Evolutionary conservation across 306 rosid species (phyloP), one percentile per base, ranked within the genome.

Genomic region (Leucaena leucocephala): DNA sequence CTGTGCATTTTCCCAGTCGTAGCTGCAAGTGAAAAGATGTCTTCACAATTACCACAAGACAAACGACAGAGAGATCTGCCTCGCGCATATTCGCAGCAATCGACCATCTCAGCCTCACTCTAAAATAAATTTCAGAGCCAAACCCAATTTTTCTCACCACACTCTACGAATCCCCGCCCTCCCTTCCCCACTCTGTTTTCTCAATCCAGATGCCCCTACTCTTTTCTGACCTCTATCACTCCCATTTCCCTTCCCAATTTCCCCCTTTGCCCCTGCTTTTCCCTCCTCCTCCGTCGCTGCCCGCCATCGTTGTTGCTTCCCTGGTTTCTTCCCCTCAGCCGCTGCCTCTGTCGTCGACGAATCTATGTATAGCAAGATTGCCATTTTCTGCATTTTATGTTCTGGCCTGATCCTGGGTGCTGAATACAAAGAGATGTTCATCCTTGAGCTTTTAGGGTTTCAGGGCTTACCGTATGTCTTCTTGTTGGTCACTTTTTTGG

Each of bases 181-280:
- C 19, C 50, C 5, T 45, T 3, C 15, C 3, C 14, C 50, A 3
- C 9, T 14, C 68, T 62, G n/a, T 34, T 7, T 35, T 10, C 15
- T n/a, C 27, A 65, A 65, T 65, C 70, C 70, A 65, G 70, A 65
- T 65, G 70, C 70, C 27, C 46, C 70, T 8, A 15, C 70, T 65
- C 27, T 38, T 42, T 65, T 27, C 46, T 65, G 14, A 15, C 70
- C 45, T 38, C 46, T 17, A 7, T 39, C 48, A 65, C 46, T 38
- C 10, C 46, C 17, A 22, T 15, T 63, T 7, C 45, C 70, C 45
- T 38, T 64, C 46, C 22, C 19, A 64, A 36, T 64, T 38, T 8
- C 46, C 70, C 21, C 17, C 15, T 38, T 64, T 14, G 45, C 70
- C 48, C 48, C 27, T 27, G 38, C 38, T 59, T 4, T 34, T 7